phyloP scores from a whole-genome alignment of 805 yeast species.

The Metschnikowia hibisci region DNA sequence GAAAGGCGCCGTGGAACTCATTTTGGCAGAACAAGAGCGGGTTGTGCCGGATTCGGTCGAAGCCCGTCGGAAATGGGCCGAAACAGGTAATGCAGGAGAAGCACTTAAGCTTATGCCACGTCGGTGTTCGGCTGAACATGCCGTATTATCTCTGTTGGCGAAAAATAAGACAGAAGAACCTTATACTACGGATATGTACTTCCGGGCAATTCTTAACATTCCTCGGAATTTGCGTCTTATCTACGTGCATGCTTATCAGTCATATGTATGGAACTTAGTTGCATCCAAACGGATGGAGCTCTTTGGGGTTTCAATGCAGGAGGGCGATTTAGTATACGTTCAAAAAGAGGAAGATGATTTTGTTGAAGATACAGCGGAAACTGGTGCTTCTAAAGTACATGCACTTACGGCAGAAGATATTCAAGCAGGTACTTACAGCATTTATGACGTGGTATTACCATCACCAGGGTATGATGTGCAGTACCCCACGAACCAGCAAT shows the following conservation, averaged over 20 bases:
- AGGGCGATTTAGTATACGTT: slow-evolving; percentile 72
- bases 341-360: slow-evolving; percentile 48
- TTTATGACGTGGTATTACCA: slow-evolving; percentile 88
- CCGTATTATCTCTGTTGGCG: slow-evolving; percentile 60
- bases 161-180: slow-evolving; percentile 43
- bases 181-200: slow-evolving; percentile 53
- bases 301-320: slow-evolving; percentile 66
- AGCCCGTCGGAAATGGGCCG: slow-evolving; percentile 79
- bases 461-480: slow-evolving; percentile 92
- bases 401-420: slow-evolving; percentile 74
- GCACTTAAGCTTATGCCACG: slow-evolving; percentile 81
- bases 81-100: slow-evolving; percentile 57
- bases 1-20: slow-evolving; percentile 72
- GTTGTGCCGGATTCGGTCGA: slow-evolving; percentile 80
- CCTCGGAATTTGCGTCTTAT: slow-evolving; percentile 89
- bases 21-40: slow-evolving; percentile 80
- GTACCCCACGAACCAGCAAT: slow-evolving; percentile 68
- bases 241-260: slow-evolving; percentile 97
- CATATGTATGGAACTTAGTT: slow-evolving; percentile 88
- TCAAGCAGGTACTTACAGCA: slow-evolving; percentile 51
- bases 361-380: slow-evolving; percentile 66
- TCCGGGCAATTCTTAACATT: slow-evolving; percentile 78
- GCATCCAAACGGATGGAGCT: slow-evolving; percentile 71
- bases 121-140: slow-evolving; percentile 78
- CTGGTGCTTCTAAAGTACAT: slow-evolving; percentile 60